Evolutionary conservation across 306 rosid species (phyloP), one percentile per base, ranked within the genome.

Genomic region (Cicer pinnatifidum): DNA sequence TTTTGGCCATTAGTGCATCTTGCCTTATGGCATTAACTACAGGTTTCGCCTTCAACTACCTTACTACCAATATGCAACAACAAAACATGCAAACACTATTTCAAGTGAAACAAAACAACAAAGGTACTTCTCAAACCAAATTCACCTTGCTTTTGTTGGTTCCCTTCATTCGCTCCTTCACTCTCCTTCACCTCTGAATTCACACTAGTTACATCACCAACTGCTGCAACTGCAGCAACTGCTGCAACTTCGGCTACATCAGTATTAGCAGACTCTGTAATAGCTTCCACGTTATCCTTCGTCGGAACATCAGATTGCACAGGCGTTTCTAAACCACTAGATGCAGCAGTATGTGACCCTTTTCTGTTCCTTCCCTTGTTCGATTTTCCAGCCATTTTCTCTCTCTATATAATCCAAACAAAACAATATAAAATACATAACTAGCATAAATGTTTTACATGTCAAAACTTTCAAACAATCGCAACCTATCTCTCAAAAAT

Each of bases 331-430:
- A 89, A 40, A 33, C 78, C 48, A 69, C 45, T 64, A 3, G 85
- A 9, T 0, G 66, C 47, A 33, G 65, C 17, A 67, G 61, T 81
- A 41, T 86, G 85, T 0, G 84, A 79, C 63, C 81, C 93, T 82
- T 61, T 90, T 80, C 80, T 82, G 81, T 79, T 80, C 88, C 84
- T 90, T 66, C 90, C 93, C 75, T 85, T 91, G 83, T 85, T 84
- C 0, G 97, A 90, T 70, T 90, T 95, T 52, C 99, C 97, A 53
- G 96, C 99, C 99, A 95, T 95, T 78, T 70, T 63, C 61, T 61
- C 82, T 82, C 10, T 75, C 84, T 41, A 12, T 16, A 9, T 38
- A 12, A 79, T 63, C 73, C 33, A 58, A 81, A 72, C 59, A 67
- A 45, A 67, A 78, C 76, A 70, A 58, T 11, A 38, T 61, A 53